Evolutionary conservation across 192 early-diverging fungal species (phyloP), one percentile per base, ranked within the genome.

Genomic region (Globomyces pollinis-pini): DNA sequence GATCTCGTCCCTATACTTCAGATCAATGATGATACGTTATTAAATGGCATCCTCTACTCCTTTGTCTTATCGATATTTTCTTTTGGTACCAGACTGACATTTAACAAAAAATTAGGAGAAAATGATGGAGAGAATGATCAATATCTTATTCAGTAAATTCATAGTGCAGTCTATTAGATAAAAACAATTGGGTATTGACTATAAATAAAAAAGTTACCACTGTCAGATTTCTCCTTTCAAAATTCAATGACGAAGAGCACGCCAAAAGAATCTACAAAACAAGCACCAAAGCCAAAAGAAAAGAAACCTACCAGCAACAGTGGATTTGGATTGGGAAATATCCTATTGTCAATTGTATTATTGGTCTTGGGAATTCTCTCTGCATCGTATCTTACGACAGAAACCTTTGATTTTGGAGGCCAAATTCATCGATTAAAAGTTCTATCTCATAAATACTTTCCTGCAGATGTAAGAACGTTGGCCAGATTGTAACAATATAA

Each of bases 1-100:
- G 5, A 91, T 77, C 58, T 91, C 89, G 38, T 64, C 53, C n/a
- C n/a, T n/a, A n/a, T n/a, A n/a, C n/a, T n/a, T n/a, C n/a, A n/a
- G n/a, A n/a, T n/a, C n/a, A n/a, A n/a, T n/a, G n/a, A n/a, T n/a
- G n/a, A n/a, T n/a, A n/a, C 18, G 85, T 87, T 24, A 91, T 84
- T 29, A 91, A 64, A 73, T 90, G 84, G 75, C 85, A 86, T 21
- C 89, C 89, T 73, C 85, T 69, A 18, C 72, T 53, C 24, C 76
- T 79, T 38, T 75, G 26, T 13, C 71, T 70, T 38, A 91, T 67
- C 6, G 70, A 77, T 56, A 90, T 77, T 11, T 72, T 71, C 5
- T 67, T 68, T 61, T 91, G 89, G 4, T 62, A 74, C 89, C 89
- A 91, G 11, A 21, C 12, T 4, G 44, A 47, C 44, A 47, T 47